These are phyloP conservation scores for Mortierella hygrophila DNA, from an alignment of 192 early-diverging fungal genomes.

Conservation along the genomic window DNA sequence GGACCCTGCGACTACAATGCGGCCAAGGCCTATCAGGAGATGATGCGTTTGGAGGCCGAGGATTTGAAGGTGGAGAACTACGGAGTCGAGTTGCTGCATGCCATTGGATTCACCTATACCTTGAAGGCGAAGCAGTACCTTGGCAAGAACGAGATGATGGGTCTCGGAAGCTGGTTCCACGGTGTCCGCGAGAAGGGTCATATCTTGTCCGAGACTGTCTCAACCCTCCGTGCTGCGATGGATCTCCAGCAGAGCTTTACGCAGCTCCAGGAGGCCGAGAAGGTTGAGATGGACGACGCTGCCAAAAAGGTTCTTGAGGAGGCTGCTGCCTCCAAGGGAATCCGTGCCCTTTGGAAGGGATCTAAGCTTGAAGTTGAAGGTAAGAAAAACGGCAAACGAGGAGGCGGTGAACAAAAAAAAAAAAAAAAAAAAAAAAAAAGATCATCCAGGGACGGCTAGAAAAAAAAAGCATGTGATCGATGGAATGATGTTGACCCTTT, in stretches of 20 bases:
- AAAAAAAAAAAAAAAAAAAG: background rate
- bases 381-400: background rate
- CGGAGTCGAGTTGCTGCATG: conserved; percentile 93
- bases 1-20: conserved; percentile 62
- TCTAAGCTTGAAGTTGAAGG: conserved; percentile 95
- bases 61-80: conserved; percentile 91
- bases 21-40: conserved; percentile 74
- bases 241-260: conserved; percentile 93
- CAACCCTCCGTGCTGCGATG: conserved; percentile 91
- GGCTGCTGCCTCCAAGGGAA: conserved; percentile 77
- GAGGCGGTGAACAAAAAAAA: background rate
- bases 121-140: conserved; percentile 91
- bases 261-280: conserved; percentile 92
- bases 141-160: conserved; percentile 76
- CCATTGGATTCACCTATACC: conserved; percentile 92
- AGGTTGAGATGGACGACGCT: conserved; percentile 78
- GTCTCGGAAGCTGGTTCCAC: conserved; percentile 78
- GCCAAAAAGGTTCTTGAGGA: conserved; percentile 79
- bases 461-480: conserved; percentile 4
- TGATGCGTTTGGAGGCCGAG: conserved; percentile 85
- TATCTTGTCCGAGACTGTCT: conserved; percentile 91
- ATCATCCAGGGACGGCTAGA: background rate
- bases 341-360: conserved; percentile 94
- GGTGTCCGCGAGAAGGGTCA: conserved; percentile 90
- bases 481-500: background rate